Percentiles rank a stretch among this genome's conserved stretches.
Evolutionary conservation across 2,329 filamentous ascomycete species (phyloP).

Genomic region (Diaporthe vaccinii): DNA sequence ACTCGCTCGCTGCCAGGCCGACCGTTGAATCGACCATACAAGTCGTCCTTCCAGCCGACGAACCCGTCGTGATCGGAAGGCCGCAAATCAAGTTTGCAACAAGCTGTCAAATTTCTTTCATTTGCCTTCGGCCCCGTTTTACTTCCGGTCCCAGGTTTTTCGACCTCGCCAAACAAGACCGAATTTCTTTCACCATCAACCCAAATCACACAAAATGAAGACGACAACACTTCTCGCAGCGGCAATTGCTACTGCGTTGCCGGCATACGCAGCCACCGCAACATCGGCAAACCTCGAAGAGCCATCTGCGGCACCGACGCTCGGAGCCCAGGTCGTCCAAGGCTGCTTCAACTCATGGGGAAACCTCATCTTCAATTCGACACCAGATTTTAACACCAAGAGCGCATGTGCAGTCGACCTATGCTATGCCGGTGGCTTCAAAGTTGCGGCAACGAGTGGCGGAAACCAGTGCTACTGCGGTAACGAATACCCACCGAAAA

Average conservation of each 20-base stretch:
- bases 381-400: slow-evolving; percentile 52
- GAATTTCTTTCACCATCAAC: background rate
- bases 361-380: slow-evolving; percentile 50
- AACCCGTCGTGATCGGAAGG: slow-evolving; percentile 12
- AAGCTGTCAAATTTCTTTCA: background rate
- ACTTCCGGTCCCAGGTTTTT: slow-evolving; percentile 27
- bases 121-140: background rate
- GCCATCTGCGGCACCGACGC: slow-evolving; percentile 53
- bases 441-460: slow-evolving; percentile 74
- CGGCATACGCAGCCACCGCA: slow-evolving; percentile 33
- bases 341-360: slow-evolving; percentile 65
- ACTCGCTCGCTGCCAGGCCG: background rate
- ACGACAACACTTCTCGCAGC: slow-evolving; percentile 37
- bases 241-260: slow-evolving; percentile 27
- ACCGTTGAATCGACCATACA: slow-evolving; percentile 12
- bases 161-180: slow-evolving; percentile 2
- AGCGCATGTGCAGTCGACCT: slow-evolving; percentile 56
- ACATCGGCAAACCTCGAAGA: slow-evolving; percentile 50
- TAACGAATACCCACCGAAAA: slow-evolving; percentile 71
- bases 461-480: slow-evolving; percentile 81
- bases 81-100: background rate
- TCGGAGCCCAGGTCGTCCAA: slow-evolving; percentile 58
- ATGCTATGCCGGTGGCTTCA: slow-evolving; percentile 59
- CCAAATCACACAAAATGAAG: slow-evolving; percentile 37
- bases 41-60: background rate